Evolutionary conservation across 805 yeast genomes (phyloP), one percentile per base, ranked within the genome.

Genomic region (Ogataea methylovora): DNA sequence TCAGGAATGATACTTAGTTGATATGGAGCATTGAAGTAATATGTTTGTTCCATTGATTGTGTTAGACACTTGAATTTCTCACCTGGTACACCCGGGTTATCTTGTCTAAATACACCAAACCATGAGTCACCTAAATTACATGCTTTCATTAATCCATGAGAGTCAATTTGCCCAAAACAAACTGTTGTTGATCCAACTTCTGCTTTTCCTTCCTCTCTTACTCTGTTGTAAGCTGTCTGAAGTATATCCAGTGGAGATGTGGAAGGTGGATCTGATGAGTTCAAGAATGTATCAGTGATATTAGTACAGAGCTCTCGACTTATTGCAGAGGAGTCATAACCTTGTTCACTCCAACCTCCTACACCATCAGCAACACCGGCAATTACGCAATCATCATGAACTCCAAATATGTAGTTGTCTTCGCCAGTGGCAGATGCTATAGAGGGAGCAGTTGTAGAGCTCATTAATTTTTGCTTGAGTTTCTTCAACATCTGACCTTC

Each of bases 351-450:
- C 97, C 97, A 90, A 3, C 97, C 97, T 12, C 97, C 97, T 4
- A 92, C 97, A 11, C 98, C 98, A 60, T 90, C 98, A 5, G 96
- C 82, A 4, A 84, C 92, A 16, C 90, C 94, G n/a, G 78, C 67
- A 4, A 81, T 73, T 0, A 79, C 41, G 20, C 57, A 58, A 1
- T 46, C 41, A 4, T 43, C 37, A 20, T 60, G 60, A 16, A 56
- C 56, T 8, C 74, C 66, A 19, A 78, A 63, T 38, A 83, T 75
- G 46, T 67, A 76, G 50, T 79, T 83, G 50, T 84, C 94, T 50
- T 84, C 94, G 4, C 94, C 94, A 2, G 85, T 69, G 5, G 84
- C 76, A 5, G 87, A 81, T 32, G 46, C 54, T 29, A 35, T 40
- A 5, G 44, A 50, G 7, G 50, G 44, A 24, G 41, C 24, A 42